Percentiles rank a stretch among this genome's conserved stretches.
phyloP scores from a whole-genome alignment of 108 stramenopile species.

The Cyclostephanos invisitatus region DNA sequence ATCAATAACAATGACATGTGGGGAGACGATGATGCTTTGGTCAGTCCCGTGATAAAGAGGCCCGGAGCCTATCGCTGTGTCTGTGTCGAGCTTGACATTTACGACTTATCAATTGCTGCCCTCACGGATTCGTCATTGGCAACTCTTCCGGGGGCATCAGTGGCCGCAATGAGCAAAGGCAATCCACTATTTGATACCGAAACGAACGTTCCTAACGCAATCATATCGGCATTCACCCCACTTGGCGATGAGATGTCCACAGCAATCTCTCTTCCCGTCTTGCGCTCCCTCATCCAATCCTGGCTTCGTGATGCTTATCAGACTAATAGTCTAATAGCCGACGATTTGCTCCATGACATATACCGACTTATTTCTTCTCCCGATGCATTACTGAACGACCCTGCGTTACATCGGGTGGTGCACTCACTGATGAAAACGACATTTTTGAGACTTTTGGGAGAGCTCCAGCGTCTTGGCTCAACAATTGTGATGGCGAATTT shows the following conservation, averaged over 20 bases:
- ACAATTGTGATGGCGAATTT: slow-evolving; percentile 92
- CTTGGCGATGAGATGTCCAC: slow-evolving; percentile 90
- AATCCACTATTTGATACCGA: slow-evolving; percentile 41
- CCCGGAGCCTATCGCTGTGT: slow-evolving; percentile 91
- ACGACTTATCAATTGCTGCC: slow-evolving; percentile 91
- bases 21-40: slow-evolving; percentile 81
- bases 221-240: slow-evolving; percentile 51
- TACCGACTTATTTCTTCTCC: slow-evolving; percentile 92
- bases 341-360: slow-evolving; percentile 85
- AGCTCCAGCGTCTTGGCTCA: slow-evolving; percentile 94
- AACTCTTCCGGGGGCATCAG: slow-evolving; percentile 24
- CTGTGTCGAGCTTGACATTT: slow-evolving; percentile 93
- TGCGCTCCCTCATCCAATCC: slow-evolving; percentile 77
- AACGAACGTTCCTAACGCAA: slow-evolving; percentile 26
- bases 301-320: slow-evolving; percentile 89
- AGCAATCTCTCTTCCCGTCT: slow-evolving; percentile 69
- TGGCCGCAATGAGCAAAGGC: slow-evolving; percentile 38
- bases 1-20: slow-evolving; percentile 64
- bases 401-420: slow-evolving; percentile 90
- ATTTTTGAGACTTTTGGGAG: slow-evolving; percentile 86
- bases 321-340: slow-evolving; percentile 71
- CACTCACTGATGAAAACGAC: slow-evolving; percentile 88
- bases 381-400: slow-evolving; percentile 88
- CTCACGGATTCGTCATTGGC: slow-evolving; percentile 61
- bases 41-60: slow-evolving; percentile 76